phyloP scores from a whole-genome alignment of 208 protist genomes.

The Naegleria fowleri region DNA sequence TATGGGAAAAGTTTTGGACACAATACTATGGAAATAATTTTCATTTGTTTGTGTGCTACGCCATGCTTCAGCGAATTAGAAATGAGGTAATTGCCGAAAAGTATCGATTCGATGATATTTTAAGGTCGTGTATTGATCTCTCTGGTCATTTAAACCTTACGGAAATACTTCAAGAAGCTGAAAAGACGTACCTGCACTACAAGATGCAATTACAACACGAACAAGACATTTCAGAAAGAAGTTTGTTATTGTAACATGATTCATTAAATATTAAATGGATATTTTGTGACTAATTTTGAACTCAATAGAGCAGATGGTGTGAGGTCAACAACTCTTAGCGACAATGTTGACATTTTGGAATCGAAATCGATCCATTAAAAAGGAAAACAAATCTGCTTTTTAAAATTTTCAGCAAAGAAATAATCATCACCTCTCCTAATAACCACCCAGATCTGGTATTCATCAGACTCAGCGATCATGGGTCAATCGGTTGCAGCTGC shows the following conservation, averaged over 20 bases:
- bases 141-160: background rate
- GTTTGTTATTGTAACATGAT: background rate
- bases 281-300: too few species aligned
- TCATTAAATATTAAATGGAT: background rate
- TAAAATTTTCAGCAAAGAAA: too few species aligned
- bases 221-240: too few species aligned
- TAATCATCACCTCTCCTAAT: too few species aligned
- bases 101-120: constrained; percentile 34
- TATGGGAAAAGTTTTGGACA: constrained; percentile 73
- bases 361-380: too few species aligned
- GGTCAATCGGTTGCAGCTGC: too few species aligned
- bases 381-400: too few species aligned
- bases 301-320: too few species aligned
- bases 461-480: too few species aligned
- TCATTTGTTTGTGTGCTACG: background rate
- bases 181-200: background rate
- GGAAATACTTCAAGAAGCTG: background rate
- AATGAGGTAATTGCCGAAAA: constrained; percentile 4
- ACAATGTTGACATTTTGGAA: too few species aligned
- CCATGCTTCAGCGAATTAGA: background rate
- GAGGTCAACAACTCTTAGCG: too few species aligned
- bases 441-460: too few species aligned
- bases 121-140: constrained; percentile 32
- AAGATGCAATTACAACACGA: background rate
- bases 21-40: background rate